Evolutionary conservation across 192 early-diverging fungal species (phyloP).

Genomic region (Neocallimastix lanati): DNA sequence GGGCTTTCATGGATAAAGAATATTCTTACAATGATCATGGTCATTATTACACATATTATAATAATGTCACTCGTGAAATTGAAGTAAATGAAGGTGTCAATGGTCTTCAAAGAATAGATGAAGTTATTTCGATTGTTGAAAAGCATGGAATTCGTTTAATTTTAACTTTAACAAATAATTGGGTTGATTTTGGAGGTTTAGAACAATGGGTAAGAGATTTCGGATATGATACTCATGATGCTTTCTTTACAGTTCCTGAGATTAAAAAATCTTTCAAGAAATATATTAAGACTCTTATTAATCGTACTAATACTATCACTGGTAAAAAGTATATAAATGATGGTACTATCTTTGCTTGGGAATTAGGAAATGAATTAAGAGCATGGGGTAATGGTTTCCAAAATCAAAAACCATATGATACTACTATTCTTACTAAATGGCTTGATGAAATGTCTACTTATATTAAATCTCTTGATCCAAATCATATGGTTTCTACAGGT

Average conservation of each 20-base stretch:
- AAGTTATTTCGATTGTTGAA: no score
- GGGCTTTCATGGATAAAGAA: conserved; percentile 9
- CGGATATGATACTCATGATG: conserved; percentile 6
- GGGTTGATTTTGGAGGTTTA: conserved; percentile 15
- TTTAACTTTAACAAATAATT: conserved; percentile 13
- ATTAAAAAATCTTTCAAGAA: conserved; percentile 11
- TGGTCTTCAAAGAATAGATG: no score
- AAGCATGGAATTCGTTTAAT: conserved; percentile 10
- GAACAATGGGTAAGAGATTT: conserved; percentile 11
- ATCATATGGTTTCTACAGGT: conserved; percentile 14
- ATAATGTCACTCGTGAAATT: no score
- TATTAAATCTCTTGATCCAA: conserved; percentile 14
- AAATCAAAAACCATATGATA: no score
- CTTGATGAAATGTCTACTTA: conserved; percentile 8
- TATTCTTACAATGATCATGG: conserved; percentile 6
- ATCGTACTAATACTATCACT: no score
- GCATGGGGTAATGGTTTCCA: no score
- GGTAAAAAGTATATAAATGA: conserved; percentile 18
- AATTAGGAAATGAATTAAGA: no score
- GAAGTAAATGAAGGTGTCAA: no score
- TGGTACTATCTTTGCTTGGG: conserved; percentile 14
- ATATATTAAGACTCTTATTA: conserved; percentile 11
- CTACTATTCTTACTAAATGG: conserved; percentile 9
- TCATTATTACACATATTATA: no score
- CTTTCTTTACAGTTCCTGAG: conserved; percentile 10